phyloP scores from a whole-genome alignment of 148 eudicot genomes.

The Dianthus caryophyllus region DNA sequence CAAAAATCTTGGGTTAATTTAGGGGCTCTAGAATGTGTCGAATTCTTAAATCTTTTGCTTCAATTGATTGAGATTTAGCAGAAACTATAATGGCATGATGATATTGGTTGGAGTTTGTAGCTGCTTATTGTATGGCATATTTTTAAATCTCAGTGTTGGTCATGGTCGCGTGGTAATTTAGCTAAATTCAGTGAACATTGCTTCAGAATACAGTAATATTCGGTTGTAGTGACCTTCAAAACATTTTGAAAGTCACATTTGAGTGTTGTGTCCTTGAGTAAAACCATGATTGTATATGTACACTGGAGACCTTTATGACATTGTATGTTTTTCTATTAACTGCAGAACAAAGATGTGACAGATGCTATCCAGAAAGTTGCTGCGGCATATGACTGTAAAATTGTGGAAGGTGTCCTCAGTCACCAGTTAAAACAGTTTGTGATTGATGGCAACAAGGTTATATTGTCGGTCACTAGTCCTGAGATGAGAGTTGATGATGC shows the following conservation, averaged over 20 bases:
- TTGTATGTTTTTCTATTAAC: constrained; percentile 3
- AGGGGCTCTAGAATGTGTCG: background rate
- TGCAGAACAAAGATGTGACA: constrained; percentile 76
- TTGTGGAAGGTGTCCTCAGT: constrained; percentile 89
- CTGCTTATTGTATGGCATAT: background rate
- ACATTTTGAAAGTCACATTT: no score
- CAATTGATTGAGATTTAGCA: no score
- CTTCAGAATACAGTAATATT: no score
- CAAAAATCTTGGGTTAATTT: background rate
- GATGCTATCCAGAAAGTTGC: constrained; percentile 96
- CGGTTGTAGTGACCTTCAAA: no score
- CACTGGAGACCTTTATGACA: no score
- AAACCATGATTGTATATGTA: background rate
- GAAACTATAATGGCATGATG: background rate
- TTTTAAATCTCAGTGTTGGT: background rate
- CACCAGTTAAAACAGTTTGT: constrained; percentile 91
- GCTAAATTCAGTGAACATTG: no score
- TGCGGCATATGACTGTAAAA: constrained; percentile 86
- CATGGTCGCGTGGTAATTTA: no score
- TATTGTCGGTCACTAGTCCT: constrained; percentile 61
- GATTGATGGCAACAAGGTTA: constrained; percentile 88
- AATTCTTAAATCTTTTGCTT: background rate
- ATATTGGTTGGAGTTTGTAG: background rate
- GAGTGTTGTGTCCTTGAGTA: no score
- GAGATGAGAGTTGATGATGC: constrained; percentile 83